phyloP scores from a whole-genome alignment of 176 grass and related monocot genomes.

The Zizania latifolia region DNA sequence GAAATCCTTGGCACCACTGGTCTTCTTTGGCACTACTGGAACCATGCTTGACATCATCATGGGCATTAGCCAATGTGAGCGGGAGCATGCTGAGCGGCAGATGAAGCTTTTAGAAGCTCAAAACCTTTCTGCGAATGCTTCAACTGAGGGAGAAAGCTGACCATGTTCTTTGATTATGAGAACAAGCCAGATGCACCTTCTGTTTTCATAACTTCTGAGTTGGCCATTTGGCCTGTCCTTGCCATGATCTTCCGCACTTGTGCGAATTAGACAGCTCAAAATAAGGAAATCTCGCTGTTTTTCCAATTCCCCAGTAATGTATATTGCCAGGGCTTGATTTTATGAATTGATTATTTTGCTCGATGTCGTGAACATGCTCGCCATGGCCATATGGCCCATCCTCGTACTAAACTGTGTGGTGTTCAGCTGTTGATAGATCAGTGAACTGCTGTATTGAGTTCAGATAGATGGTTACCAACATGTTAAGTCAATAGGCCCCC shows the following conservation, averaged over 20 bases:
- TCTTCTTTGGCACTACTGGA: conserved; percentile 88
- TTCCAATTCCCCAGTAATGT: conserved; percentile 23
- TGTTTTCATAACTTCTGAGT: background rate
- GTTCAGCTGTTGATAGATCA: no score
- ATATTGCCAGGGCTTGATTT: no score
- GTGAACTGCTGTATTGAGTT: no score
- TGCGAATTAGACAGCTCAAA: background rate
- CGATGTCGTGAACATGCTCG: no score
- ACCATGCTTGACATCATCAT: conserved; percentile 98
- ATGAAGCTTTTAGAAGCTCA: conserved; percentile 81
- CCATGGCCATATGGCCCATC: no score
- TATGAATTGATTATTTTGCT: no score
- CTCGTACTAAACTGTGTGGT: no score
- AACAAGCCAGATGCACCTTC: conserved; percentile 6
- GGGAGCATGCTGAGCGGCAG: conserved; percentile 82
- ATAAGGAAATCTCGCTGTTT: background rate
- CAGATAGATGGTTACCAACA: no score
- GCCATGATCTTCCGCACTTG: background rate
- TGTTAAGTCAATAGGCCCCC: no score
- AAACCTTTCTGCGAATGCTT: conserved; percentile 32
- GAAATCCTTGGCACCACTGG: conserved; percentile 79
- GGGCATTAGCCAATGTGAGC: conserved; percentile 85
- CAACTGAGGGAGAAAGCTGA: conserved; percentile 29
- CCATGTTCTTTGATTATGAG: background rate
- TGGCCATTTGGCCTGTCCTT: background rate